Conservation (phyloP, 257 asterid genomes). For the Mitragyna speciosa region DNA sequence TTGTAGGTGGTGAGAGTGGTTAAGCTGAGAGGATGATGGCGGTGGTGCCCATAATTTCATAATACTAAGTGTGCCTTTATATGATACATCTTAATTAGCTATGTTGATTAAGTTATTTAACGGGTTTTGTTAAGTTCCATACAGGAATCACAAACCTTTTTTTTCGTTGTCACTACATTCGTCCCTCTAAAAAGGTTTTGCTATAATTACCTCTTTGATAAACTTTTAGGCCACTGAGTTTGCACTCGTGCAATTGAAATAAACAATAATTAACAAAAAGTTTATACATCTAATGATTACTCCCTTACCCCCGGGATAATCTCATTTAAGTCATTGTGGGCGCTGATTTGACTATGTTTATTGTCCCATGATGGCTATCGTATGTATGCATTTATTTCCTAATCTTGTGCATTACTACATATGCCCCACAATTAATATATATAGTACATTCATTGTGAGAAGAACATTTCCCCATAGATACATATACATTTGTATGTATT, state of each 20-base stretch:
- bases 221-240: conserved; percentile 34
- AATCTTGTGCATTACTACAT: not conserved
- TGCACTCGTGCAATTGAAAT: conserved; percentile 49
- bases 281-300: conserved; percentile 41
- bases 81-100: not conserved
- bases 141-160: not conserved
- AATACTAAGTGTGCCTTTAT: not conserved
- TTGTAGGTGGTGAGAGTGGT: conserved; percentile 13
- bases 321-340: conserved; percentile 34
- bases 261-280: conserved; percentile 28
- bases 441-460: not conserved
- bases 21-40: conserved; percentile 19
- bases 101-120: conserved; percentile 7
- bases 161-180: conserved; percentile 3
- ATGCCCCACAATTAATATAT: too few species aligned
- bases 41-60: conserved; percentile 22
- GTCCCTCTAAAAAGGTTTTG: conserved; percentile 9
- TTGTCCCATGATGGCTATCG: conserved; percentile 12
- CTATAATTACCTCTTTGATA: conserved; percentile 12
- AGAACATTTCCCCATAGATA: not conserved
- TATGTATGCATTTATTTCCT: not conserved
- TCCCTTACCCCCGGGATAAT: conserved; percentile 28
- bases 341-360: conserved; percentile 9
- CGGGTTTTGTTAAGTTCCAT: not conserved
- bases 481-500: not conserved